Conservation (phyloP, 2,329 filamentous ascomycete species). For the Phialophora tarda region DNA sequence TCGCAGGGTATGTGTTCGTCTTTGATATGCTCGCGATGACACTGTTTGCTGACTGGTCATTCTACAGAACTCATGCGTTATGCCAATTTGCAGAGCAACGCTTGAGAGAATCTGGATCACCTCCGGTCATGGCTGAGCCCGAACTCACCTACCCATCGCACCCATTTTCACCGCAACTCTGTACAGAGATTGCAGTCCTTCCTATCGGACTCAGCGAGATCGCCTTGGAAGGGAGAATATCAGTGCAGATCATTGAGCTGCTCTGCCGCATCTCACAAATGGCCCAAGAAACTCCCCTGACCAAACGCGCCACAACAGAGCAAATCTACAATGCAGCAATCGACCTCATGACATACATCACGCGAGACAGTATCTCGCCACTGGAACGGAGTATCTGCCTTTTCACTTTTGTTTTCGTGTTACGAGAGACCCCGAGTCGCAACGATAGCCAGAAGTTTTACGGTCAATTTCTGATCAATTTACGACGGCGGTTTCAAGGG, state of each 20-base stretch:
- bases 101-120: neutral
- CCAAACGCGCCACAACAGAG: slow-evolving; percentile 13
- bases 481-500: neutral
- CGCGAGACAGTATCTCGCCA: neutral
- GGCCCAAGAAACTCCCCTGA: slow-evolving; percentile 12
- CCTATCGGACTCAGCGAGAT: slow-evolving; percentile 11
- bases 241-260: slow-evolving; percentile 13
- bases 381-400: slow-evolving; percentile 11
- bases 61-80: slow-evolving; percentile 7
- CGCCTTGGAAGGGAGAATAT: slow-evolving; percentile 9
- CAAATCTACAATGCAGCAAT: slow-evolving; percentile 5
- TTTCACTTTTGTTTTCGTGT: slow-evolving; percentile 7
- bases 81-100: slow-evolving; percentile 15
- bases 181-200: slow-evolving; percentile 16
- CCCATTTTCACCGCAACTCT: slow-evolving; percentile 9
- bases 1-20: slow-evolving; percentile 5
- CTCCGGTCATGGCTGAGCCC: slow-evolving; percentile 2
- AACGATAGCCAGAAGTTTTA: slow-evolving; percentile 11
- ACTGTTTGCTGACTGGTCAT: neutral
- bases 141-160: slow-evolving; percentile 14
- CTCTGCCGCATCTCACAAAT: slow-evolving; percentile 7
- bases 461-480: slow-evolving; percentile 9
- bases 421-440: slow-evolving; percentile 5
- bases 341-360: slow-evolving; percentile 8
- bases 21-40: neutral